phyloP scores from a whole-genome alignment of 371 early-diverging fungal genomes.

The Pancytospora epiphaga region DNA sequence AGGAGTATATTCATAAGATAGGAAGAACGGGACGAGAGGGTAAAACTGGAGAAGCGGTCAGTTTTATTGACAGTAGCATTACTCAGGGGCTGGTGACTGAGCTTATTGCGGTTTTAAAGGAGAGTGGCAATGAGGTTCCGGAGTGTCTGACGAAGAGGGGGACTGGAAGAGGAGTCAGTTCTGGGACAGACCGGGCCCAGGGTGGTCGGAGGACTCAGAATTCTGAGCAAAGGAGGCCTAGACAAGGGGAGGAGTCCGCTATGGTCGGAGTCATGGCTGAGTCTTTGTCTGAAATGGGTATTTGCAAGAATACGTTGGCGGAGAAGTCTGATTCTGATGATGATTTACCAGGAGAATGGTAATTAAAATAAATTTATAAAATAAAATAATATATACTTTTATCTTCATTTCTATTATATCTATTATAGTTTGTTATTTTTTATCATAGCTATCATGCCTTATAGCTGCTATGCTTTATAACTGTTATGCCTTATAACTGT shows the following conservation, averaged over 20 bases:
- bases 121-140: conserved; percentile 81
- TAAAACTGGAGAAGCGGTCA: conserved; percentile 75
- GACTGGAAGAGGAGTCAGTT: neutral
- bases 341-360: neutral
- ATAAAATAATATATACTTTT: too few species aligned
- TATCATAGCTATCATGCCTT: too few species aligned
- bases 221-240: neutral
- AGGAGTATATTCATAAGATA: conserved; percentile 86
- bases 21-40: conserved; percentile 65
- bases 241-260: neutral
- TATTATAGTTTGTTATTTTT: too few species aligned
- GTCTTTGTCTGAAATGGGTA: neutral
- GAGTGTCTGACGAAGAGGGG: conserved; percentile 62
- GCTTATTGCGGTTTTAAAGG: conserved; percentile 74
- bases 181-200: too few species aligned
- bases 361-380: too few species aligned
- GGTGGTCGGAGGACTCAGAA: too few species aligned
- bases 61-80: conserved; percentile 66
- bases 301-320: neutral
- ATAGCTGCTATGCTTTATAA: too few species aligned
- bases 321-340: conserved; percentile 2
- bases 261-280: neutral
- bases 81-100: conserved; percentile 74
- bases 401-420: too few species aligned
- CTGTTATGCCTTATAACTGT: too few species aligned